Base-by-base conservation (phyloP, 805 yeast genomes). In the Kurtzmaniella cleridarum region DNA sequence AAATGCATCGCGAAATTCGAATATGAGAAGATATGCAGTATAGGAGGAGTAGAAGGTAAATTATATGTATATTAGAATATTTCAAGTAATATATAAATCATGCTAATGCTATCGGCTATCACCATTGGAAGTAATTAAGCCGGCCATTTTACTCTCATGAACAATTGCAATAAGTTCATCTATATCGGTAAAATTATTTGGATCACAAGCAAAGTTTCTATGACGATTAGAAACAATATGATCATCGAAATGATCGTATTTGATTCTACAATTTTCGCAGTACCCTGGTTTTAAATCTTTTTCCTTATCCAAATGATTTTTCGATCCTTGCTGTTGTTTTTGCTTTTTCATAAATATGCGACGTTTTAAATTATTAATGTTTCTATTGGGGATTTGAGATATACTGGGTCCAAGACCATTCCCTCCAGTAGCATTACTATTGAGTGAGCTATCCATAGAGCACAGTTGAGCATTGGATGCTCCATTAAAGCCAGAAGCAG, bases 211-310 rank as follows among this genome's bases (percentile, higher is more conserved):
- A 64, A 88, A 90, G 39, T 77, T 75, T 36, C 84, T 69, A 57
- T 91, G 98, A 46, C 81, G 76, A 27, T 74, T 75, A 17, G 87
- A 72, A 23, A 54, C 51, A 30, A 87, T 75, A 57, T 91, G 98
- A 41, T 78, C 85, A 18, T 79, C 85, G 53, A 89, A 81, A 47
- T 78, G 77, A 37, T 84, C 90, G 55, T 84, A 91, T 55, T 81
- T 81, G 43, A 83, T 84, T 17, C 91, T 71, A 61, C 98, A 91
- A 55, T 91, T 91, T 57, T 91, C 98, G 63, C 98, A 91, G 60
- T 86, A 90, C 0, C 97, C 97, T 1, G 91, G 75, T 36, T 61
- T 62, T 32, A 55, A 40, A 29, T 65, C 71, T 36, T 57, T 59
- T 28, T 57, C 59, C 40, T 50, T 54, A 14, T 41, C 43, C 8